Conservation (phyloP, 192 early-diverging fungal genomes). For the Backusella luteola region DNA sequence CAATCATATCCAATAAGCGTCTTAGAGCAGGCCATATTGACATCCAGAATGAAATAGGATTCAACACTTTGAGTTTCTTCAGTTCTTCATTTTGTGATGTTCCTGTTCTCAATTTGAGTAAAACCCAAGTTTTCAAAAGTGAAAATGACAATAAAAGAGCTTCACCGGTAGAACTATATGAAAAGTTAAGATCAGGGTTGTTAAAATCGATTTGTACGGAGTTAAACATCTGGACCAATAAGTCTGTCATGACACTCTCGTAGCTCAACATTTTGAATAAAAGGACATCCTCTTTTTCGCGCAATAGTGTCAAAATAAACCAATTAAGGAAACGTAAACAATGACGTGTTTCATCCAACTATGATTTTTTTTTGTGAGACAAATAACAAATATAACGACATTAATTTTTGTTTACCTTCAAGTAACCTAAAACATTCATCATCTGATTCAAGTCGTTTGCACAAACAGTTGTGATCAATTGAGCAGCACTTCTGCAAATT, state of each 20-base stretch:
- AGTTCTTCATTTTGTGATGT: background rate
- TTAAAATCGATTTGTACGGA: slow-evolving; percentile 32
- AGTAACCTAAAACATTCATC: background rate
- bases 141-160: slow-evolving; percentile 36
- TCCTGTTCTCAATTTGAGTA: slow-evolving; percentile 25
- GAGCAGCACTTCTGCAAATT: slow-evolving; percentile 30
- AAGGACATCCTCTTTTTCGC: slow-evolving; percentile 14
- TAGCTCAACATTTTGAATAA: slow-evolving; percentile 28
- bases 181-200: slow-evolving; percentile 34
- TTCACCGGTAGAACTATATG: slow-evolving; percentile 38
- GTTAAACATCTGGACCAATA: slow-evolving; percentile 34
- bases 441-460: slow-evolving; percentile 14
- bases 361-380: slow-evolving; percentile 2
- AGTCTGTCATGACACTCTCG: slow-evolving; percentile 35
- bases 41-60: slow-evolving; percentile 23
- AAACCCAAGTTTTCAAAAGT: slow-evolving; percentile 41
- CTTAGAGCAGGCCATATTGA: slow-evolving; percentile 21
- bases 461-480: slow-evolving; percentile 38
- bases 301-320: slow-evolving; percentile 37
- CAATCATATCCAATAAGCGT: slow-evolving; percentile 16
- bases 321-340: slow-evolving; percentile 43
- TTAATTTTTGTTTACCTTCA: slow-evolving; percentile 25
- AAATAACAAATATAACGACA: background rate
- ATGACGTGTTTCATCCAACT: slow-evolving; percentile 38
- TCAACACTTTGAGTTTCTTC: background rate